Percentiles rank a stretch among this genome's conserved stretches.
Conservation (phyloP, 2,329 filamentous ascomycete species). For the Zelopaecilomyces penicillatus region DNA sequence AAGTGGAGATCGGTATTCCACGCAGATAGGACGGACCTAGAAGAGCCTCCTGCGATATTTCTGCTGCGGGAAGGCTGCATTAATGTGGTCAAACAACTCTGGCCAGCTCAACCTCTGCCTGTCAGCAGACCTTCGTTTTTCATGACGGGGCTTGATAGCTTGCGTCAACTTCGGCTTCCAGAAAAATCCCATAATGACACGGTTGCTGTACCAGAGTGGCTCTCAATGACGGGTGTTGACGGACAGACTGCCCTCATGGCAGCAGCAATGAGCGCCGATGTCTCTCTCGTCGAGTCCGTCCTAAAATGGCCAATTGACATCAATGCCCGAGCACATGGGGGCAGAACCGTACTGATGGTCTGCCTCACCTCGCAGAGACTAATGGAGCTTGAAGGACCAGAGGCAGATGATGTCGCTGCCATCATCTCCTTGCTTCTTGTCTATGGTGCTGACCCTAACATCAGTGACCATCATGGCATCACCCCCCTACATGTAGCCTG, state of each 20-base stretch:
- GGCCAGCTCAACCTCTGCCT: not conserved
- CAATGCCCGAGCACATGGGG: constrained; percentile 11
- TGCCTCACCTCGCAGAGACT: constrained; percentile 6
- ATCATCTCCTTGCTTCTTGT: constrained; percentile 2
- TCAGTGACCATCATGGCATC: constrained; percentile 2
- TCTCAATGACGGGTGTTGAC: not conserved
- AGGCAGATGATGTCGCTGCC: not conserved
- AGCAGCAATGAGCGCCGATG: constrained; percentile 9
- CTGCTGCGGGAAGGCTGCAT: constrained; percentile 5
- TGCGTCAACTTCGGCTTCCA: too few relatives aligned
- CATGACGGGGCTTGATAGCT: too few relatives aligned
- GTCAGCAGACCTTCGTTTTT: not conserved
- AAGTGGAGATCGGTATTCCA: constrained; percentile 4
- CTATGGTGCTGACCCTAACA: constrained; percentile 4
- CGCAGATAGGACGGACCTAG: not conserved
- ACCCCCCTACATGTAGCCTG: constrained; percentile 7
- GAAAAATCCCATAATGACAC: too few relatives aligned
- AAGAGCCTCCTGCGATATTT: constrained; percentile 2
- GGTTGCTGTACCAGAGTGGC: not conserved
- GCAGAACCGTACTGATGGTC: constrained; percentile 4
- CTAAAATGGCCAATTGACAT: constrained; percentile 8
- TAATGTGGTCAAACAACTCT: constrained; percentile 6
- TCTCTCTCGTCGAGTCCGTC: constrained; percentile 10
- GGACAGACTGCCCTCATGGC: constrained; percentile 11
- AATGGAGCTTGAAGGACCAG: not conserved